A percentile compares a stretch with the other conserved stretches of the same genome.
phyloP scores from a whole-genome alignment of 106 monocot species.

The Acorus calamus region DNA sequence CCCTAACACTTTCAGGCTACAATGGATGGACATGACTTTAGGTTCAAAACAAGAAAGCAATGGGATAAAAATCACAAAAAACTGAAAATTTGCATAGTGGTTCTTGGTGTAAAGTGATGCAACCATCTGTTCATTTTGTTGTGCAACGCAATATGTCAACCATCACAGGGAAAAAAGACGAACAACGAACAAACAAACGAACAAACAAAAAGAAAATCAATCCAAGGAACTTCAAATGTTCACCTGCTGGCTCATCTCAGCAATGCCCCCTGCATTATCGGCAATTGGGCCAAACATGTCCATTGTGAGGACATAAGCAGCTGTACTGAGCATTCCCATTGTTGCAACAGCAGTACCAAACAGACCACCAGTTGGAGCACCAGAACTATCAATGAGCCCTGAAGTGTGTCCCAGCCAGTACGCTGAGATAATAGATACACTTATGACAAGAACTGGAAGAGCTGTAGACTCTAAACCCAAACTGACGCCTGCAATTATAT shows the following conservation, averaged over 20 bases:
- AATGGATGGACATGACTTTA: conserved; percentile 2
- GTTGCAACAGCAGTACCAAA: conserved; percentile 99
- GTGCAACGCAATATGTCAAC: background rate
- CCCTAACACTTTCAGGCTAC: conserved; percentile 95
- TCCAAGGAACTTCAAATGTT: background rate
- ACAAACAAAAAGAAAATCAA: background rate
- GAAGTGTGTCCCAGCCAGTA: conserved; percentile 90
- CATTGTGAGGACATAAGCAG: conserved; percentile 97
- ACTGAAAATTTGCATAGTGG: no score
- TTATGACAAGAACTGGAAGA: conserved; percentile 96
- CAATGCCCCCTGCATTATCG: conserved; percentile 99
- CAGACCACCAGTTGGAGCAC: conserved; percentile 76
- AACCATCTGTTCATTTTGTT: no score
- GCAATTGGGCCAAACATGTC: conserved; percentile 99
- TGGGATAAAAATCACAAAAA: no score
- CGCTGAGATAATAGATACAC: conserved; percentile 71
- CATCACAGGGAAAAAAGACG: background rate
- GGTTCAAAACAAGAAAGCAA: background rate
- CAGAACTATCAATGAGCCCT: conserved; percentile 77
- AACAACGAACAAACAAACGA: background rate
- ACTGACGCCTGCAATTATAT: conserved; percentile 95
- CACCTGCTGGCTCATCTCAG: conserved; percentile 99
- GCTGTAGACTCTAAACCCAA: conserved; percentile 92
- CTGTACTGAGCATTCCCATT: conserved; percentile 99
- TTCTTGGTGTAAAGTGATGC: no score